Evolutionary conservation across 192 early-diverging fungal genomes (phyloP).

Genomic region (Dissophora globulifera): DNA sequence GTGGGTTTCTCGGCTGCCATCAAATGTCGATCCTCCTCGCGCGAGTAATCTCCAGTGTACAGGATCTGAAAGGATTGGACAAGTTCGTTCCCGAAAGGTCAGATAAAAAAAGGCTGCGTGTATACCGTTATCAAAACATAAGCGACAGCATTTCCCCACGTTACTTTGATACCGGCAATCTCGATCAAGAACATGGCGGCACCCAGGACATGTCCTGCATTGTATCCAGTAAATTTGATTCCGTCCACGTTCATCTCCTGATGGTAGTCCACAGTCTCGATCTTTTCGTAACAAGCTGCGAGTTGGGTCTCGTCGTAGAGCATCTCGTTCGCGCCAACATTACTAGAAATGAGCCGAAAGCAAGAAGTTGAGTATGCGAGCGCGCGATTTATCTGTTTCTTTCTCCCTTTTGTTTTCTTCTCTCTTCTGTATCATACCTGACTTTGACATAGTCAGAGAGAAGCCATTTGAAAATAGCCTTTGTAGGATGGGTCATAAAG

Average conservation of each 20-base stretch:
- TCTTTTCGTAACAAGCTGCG: conserved; percentile 80
- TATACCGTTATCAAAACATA: too few species aligned
- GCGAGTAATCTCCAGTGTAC: conserved; percentile 99
- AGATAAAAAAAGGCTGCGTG: too few species aligned
- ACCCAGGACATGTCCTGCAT: conserved; percentile 98
- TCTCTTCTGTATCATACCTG: conserved; percentile 55
- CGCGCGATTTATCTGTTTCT: background rate
- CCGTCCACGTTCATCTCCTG: conserved; percentile 96
- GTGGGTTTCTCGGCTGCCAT: conserved; percentile 95
- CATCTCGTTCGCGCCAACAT: conserved; percentile 79
- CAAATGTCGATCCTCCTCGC: conserved; percentile 98
- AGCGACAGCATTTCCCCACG: too few species aligned
- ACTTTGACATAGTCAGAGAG: conserved; percentile 95
- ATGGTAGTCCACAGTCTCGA: conserved; percentile 96
- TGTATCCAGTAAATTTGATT: conserved; percentile 93
- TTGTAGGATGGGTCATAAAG: conserved; percentile 99
- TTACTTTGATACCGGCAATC: conserved; percentile 86
- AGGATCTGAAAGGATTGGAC: conserved; percentile 70
- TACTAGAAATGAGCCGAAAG: conserved; percentile 49
- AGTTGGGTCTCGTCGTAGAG: conserved; percentile 94
- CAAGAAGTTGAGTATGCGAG: background rate
- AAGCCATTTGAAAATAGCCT: conserved; percentile 98
- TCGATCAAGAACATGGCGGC: conserved; percentile 98
- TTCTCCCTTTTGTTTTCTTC: background rate
- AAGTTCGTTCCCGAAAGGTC: too few species aligned